phyloP scores from a whole-genome alignment of 1,284 basidiomycete species.

The Puccinia polysora region DNA sequence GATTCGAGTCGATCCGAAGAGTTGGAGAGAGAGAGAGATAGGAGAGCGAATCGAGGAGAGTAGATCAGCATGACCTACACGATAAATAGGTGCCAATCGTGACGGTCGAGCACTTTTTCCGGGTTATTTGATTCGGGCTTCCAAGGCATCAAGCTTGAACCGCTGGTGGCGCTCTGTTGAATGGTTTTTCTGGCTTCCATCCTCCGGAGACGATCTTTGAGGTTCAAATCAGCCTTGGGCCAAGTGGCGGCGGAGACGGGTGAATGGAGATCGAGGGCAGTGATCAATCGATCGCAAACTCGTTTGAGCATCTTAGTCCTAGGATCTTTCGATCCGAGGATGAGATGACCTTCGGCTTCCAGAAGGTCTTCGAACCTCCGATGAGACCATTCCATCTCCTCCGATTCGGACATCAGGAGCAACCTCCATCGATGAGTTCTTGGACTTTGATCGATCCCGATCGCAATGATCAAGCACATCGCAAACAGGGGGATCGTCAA shows the following conservation, averaged over 20 bases:
- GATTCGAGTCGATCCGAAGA: neutral
- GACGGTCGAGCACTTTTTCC: constrained; percentile 54
- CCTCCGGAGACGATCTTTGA: neutral
- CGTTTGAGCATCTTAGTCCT: constrained; percentile 26
- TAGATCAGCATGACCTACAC: constrained; percentile 47
- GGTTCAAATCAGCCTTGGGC: constrained; percentile 17
- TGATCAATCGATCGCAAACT: constrained; percentile 36
- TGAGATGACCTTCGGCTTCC: neutral
- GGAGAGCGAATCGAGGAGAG: neutral
- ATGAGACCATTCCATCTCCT: constrained; percentile 58
- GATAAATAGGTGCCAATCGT: constrained; percentile 57
- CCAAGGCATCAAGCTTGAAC: constrained; percentile 44
- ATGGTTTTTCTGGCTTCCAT: constrained; percentile 8
- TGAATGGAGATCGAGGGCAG: constrained; percentile 29
- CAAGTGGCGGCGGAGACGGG: constrained; percentile 38
- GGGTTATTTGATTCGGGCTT: constrained; percentile 55
- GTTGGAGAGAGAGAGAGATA: neutral
- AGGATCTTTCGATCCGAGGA: constrained; percentile 6
- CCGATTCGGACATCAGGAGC: constrained; percentile 57
- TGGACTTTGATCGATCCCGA: constrained; percentile 57
- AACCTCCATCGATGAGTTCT: constrained; percentile 57
- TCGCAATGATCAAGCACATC: constrained; percentile 56
- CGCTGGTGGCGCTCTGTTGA: constrained; percentile 43
- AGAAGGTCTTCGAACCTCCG: constrained; percentile 53
- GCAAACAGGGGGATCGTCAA: constrained; percentile 53